These are phyloP conservation scores for Fraxinus platypoda DNA, from an alignment of 305 asterid genomes.

Conservation along the genomic window DNA sequence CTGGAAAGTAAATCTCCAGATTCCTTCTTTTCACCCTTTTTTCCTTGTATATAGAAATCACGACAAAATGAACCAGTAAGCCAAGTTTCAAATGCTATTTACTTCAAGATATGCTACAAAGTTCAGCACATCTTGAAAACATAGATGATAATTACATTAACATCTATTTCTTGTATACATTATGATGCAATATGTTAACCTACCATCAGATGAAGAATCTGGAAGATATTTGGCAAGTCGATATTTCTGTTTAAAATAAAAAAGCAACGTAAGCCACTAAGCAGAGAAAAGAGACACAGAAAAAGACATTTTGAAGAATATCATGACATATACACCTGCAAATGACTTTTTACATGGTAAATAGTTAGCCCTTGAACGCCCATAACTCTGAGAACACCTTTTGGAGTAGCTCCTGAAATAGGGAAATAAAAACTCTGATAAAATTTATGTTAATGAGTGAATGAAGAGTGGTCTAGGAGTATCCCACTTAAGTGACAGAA, in stretches of 20 bases:
- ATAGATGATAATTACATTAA: slow-evolving; percentile 2
- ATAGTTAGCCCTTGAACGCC: slow-evolving; percentile 97
- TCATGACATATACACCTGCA: slow-evolving; percentile 60
- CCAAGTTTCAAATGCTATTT: slow-evolving; percentile 7
- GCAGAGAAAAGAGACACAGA: slow-evolving; percentile 2
- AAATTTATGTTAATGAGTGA: slow-evolving; percentile 1
- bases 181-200: slow-evolving; percentile 22
- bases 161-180: neutral
- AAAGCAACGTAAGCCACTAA: slow-evolving; percentile 25
- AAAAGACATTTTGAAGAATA: slow-evolving; percentile 10
- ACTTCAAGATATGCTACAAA: slow-evolving; percentile 4
- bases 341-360: slow-evolving; percentile 97
- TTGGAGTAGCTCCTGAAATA: slow-evolving; percentile 93
- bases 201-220: slow-evolving; percentile 95
- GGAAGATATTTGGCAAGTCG: slow-evolving; percentile 99
- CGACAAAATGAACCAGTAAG: slow-evolving; percentile 23
- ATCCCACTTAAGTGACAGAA: neutral
- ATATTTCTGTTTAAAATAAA: slow-evolving; percentile 64
- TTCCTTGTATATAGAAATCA: slow-evolving; percentile 49
- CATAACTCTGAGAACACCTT: slow-evolving; percentile 98
- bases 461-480: slow-evolving; percentile 10
- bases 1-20: slow-evolving; percentile 70
- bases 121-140: neutral
- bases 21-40: slow-evolving; percentile 74
- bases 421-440: slow-evolving; percentile 11